Evolutionary conservation across 257 asterid genomes (phyloP).

Genomic region (Solanum appendiculatum): DNA sequence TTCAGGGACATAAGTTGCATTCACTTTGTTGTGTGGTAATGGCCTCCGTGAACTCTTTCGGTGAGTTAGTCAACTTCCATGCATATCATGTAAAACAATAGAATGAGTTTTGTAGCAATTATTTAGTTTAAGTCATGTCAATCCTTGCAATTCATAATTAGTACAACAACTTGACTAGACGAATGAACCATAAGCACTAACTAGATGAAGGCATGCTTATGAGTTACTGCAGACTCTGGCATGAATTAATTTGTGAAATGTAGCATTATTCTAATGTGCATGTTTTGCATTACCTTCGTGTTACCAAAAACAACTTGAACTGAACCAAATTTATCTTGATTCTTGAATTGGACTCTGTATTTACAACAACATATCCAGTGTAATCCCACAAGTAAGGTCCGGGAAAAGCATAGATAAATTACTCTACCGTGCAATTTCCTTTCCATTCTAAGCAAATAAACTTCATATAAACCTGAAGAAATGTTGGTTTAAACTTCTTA

Average conservation of each 20-base stretch:
- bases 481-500: neutral
- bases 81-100: neutral
- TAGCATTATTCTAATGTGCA: neutral
- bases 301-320: neutral
- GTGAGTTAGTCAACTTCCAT: neutral
- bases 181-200: neutral
- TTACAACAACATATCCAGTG: neutral
- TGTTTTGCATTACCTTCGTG: neutral
- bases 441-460: neutral
- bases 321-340: neutral
- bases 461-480: neutral
- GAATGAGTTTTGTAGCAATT: neutral
- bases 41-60: neutral
- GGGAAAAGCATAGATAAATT: neutral
- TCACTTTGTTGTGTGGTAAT: neutral
- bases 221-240: neutral
- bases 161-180: neutral
- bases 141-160: neutral
- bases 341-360: neutral
- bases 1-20: neutral
- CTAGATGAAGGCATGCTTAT: neutral
- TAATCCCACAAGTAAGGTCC: neutral
- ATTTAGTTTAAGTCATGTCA: neutral
- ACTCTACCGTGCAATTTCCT: neutral
- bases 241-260: neutral